These are phyloP conservation scores for Posidonia oceanica DNA, from an alignment of 116 monocot species.

Conservation along the genomic window DNA sequence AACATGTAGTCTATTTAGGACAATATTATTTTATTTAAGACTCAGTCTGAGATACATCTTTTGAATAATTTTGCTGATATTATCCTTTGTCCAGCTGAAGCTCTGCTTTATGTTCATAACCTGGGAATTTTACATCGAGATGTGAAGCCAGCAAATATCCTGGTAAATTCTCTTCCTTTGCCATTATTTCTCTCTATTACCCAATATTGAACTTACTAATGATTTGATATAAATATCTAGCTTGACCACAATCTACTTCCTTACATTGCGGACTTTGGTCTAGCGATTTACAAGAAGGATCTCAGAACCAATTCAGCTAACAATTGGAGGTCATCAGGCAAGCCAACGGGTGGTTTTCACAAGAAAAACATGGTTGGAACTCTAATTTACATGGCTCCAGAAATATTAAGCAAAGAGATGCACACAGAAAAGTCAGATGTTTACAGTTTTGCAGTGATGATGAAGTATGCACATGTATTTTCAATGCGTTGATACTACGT, in stretches of 20 bases:
- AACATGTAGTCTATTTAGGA: too few species aligned
- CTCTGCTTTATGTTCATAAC: constrained; percentile 68
- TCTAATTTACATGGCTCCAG: constrained; percentile 97
- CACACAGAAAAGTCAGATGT: constrained; percentile 98
- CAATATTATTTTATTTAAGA: too few species aligned
- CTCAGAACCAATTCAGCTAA: constrained; percentile 42
- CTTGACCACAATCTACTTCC: constrained; percentile 62
- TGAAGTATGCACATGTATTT: constrained; percentile 53
- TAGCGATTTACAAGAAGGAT: constrained; percentile 74
- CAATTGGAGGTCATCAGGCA: constrained; percentile 91
- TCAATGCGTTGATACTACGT: background rate
- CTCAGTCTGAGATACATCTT: background rate
- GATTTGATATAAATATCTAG: constrained; percentile 16
- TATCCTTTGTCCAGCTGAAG: constrained; percentile 40
- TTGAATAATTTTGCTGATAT: background rate
- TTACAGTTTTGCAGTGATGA: constrained; percentile 78
- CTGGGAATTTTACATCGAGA: constrained; percentile 84
- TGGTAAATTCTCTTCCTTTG: constrained; percentile 33
- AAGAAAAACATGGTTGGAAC: constrained; percentile 98
- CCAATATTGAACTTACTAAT: background rate
- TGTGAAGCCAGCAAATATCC: constrained; percentile 89
- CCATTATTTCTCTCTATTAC: background rate
- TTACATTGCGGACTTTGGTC: constrained; percentile 89
- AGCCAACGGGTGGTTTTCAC: constrained; percentile 97
- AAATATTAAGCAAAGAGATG: constrained; percentile 76